A percentile compares a stretch with the other conserved stretches of the same genome.
phyloP scores from a whole-genome alignment of 805 yeast species.

The Sugiyamaella chiloensis region DNA sequence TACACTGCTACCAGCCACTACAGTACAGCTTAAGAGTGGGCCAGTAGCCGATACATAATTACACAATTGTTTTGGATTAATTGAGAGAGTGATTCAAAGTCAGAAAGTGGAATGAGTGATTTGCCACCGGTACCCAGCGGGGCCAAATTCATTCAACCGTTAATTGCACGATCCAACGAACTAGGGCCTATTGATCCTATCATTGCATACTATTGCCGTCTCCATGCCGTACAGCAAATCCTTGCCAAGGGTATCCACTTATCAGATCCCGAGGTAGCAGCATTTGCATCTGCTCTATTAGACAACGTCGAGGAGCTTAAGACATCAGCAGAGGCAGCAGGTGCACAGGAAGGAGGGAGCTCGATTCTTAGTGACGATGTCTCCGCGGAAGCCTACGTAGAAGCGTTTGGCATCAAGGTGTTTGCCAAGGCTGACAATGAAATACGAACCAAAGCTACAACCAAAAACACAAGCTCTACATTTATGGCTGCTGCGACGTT shows the following conservation, averaged over 20 bases:
- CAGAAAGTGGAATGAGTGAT: no score
- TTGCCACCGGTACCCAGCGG: constrained; percentile 23
- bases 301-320: constrained; percentile 68
- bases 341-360: constrained; percentile 33
- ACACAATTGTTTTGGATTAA: no score
- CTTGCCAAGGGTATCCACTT: constrained; percentile 59
- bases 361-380: constrained; percentile 58
- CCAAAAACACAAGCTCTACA: constrained; percentile 47
- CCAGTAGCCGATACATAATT: no score
- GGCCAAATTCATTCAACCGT: constrained; percentile 28
- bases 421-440: constrained; percentile 54
- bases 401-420: constrained; percentile 55
- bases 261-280: constrained; percentile 51
- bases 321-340: constrained; percentile 38
- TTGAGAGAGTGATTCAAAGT: no score
- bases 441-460: constrained; percentile 42
- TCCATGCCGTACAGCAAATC: constrained; percentile 73
- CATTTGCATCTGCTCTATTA: constrained; percentile 56
- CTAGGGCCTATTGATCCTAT: constrained; percentile 56
- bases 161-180: constrained; percentile 41
- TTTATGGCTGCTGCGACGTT: constrained; percentile 56
- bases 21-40: no score
- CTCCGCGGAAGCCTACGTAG: constrained; percentile 53
- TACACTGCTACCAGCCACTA: no score
- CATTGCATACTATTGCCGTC: constrained; percentile 66